Base-by-base conservation (phyloP, 202 grass and related monocot species). In the Saccharum hybrid region DNA sequence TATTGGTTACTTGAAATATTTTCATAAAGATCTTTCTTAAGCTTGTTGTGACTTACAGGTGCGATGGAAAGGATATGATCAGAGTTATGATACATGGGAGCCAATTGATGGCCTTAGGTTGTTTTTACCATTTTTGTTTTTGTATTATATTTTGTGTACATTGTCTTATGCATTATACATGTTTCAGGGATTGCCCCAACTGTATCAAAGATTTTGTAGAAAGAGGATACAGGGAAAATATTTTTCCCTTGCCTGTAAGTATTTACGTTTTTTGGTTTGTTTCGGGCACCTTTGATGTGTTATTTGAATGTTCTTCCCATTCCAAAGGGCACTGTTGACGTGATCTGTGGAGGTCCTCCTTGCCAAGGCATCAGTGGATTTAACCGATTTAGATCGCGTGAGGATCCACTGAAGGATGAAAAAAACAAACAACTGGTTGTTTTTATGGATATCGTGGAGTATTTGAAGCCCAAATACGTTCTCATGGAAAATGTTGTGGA, bases 401-500 rank as follows among this genome's bases (percentile, higher is more conserved):
- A 74, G 33, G 81, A 84, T 63, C 93, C 90, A 3, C 28, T 92
- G 0, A 79, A 64, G 37, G 90, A 92, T 48, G 88, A 92, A 39
- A 90, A 92, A 60, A 94, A 94, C 38, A 63, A 86, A 30, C 86
- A 95, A 10, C 75, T 95, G 90, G 56, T 84, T 60, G 80, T 92
- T 6, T 95, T 81, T 84, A 95, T 90, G 93, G 86, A 96, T 48
- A 87, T 96, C 11, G 90, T 92, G 46, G 63, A 90, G 2, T 92
- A 78, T 60, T 70, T 96, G 18, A 90, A 83, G 21, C 90, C 90
- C 45, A 92, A 71, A 84, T 92, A 90, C 43, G 90, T 92, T 33
- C 65, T 96, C 0, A 96, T 96, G 88, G 90, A 89, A 51, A 96
- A 96, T 81, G 83, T 96, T 0, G 90, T 92, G 0, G 88, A 96